Conservation (phyloP, 2,329 filamentous ascomycete species). For the Aspergillus sp. region DNA sequence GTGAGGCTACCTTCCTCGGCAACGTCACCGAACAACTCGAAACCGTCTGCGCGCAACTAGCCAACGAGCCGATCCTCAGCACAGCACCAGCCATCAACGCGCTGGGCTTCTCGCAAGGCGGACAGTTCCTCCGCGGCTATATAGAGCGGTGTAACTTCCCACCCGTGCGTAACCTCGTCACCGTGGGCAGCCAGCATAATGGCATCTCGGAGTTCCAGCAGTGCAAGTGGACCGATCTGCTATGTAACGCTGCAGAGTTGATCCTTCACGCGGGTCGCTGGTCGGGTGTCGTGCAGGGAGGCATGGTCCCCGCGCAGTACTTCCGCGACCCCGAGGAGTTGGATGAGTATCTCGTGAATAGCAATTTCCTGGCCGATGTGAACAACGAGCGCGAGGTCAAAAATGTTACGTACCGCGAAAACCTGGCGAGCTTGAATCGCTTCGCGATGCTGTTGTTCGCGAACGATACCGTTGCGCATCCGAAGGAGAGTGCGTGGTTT, state of each 20-base stretch:
- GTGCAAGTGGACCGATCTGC: conserved; percentile 63
- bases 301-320: conserved; percentile 89
- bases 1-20: conserved; percentile 79
- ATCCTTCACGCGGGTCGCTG: conserved; percentile 74
- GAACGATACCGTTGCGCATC: conserved; percentile 75
- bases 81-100: conserved; percentile 80
- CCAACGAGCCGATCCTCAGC: conserved; percentile 67
- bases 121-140: conserved; percentile 88
- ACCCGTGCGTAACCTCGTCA: conserved; percentile 69
- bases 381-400: conserved; percentile 81
- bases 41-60: conserved; percentile 68
- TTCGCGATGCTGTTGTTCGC: conserved; percentile 88
- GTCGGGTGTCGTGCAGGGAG: conserved; percentile 65
- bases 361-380: conserved; percentile 87
- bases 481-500: conserved; percentile 89
- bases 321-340: conserved; percentile 62
- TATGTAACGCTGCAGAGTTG: conserved; percentile 73
- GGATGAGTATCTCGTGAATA: conserved; percentile 61
- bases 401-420: conserved; percentile 64
- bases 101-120: conserved; percentile 89
- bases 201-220: conserved; percentile 76
- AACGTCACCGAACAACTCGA: conserved; percentile 74
- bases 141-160: conserved; percentile 77
- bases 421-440: conserved; percentile 61
- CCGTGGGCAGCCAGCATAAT: conserved; percentile 86